These are phyloP conservation scores for Bipolaris cookei DNA, from an alignment of 2,329 filamentous ascomycete species.

Conservation along the genomic window DNA sequence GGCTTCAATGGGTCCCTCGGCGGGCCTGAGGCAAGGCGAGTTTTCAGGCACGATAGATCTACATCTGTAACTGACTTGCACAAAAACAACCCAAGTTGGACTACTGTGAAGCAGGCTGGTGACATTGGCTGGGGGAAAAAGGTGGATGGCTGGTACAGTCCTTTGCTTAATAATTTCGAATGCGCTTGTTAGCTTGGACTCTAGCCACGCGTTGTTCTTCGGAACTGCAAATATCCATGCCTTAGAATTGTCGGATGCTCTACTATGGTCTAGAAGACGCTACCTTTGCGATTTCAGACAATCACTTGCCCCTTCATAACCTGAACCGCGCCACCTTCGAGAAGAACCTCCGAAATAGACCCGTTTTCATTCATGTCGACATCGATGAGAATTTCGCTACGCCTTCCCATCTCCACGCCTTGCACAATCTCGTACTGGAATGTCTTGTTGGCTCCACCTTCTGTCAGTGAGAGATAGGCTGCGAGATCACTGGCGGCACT, in stretches of 20 bases:
- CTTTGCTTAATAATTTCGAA: constrained; percentile 2
- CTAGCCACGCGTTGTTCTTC: constrained; percentile 4
- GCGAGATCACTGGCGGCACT: constrained; percentile 57
- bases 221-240: constrained; percentile 10
- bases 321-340: constrained; percentile 53
- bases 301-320: constrained; percentile 47
- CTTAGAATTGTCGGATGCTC: constrained; percentile 34
- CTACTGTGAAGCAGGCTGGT: constrained; percentile 4
- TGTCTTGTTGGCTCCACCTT: constrained; percentile 42
- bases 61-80: constrained; percentile 14
- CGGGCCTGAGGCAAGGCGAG: constrained; percentile 18
- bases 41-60: constrained; percentile 14
- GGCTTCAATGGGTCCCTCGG: constrained; percentile 1
- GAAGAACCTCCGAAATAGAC: constrained; percentile 51
- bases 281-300: constrained; percentile 49
- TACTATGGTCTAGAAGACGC: constrained; percentile 52
- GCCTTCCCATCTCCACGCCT: constrained; percentile 60
- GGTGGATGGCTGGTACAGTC: background rate
- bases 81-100: constrained; percentile 13
- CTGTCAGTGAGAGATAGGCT: constrained; percentile 53
- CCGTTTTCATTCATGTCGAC: constrained; percentile 50
- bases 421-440: constrained; percentile 55
- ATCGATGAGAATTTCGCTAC: constrained; percentile 57
- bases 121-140: background rate
- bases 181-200: background rate